These are phyloP conservation scores for Botrytis pseudocinerea DNA, from an alignment of 2,329 filamentous ascomycete species.

Conservation along the genomic window DNA sequence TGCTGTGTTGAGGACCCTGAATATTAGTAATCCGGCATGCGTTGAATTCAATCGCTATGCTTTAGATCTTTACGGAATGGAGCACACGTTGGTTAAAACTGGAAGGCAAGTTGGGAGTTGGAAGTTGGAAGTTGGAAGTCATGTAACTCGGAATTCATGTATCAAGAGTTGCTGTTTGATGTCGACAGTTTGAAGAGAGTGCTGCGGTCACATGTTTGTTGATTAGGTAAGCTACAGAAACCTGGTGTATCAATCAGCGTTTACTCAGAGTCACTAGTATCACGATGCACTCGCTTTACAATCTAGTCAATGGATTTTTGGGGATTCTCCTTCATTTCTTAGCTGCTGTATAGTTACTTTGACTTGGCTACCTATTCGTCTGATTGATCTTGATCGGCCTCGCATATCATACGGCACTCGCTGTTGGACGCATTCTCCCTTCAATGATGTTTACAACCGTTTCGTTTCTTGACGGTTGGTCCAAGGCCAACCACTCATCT, in stretches of 20 bases:
- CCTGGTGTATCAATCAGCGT: too few species aligned
- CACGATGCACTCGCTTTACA: neutral
- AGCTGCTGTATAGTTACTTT: neutral
- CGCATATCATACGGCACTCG: too few species aligned
- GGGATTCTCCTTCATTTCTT: neutral
- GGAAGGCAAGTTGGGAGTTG: neutral
- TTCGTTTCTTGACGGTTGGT: neutral
- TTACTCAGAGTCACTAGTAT: neutral
- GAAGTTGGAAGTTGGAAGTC: neutral
- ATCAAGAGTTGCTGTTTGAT: neutral
- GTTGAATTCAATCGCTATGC: neutral
- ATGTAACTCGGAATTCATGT: neutral
- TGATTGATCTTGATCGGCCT: neutral
- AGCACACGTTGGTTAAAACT: neutral
- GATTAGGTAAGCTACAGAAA: neutral
- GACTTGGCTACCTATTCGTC: neutral
- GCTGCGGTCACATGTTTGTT: neutral
- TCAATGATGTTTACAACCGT: neutral
- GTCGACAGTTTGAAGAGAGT: neutral
- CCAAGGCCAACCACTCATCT: neutral
- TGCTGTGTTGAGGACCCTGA: neutral
- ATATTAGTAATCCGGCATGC: neutral
- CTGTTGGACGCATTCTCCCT: neutral
- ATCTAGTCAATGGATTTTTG: neutral
- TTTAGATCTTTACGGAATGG: neutral